phyloP scores from a whole-genome alignment of 139 green algal species.

The Raphidocelis subcapitata region DNA sequence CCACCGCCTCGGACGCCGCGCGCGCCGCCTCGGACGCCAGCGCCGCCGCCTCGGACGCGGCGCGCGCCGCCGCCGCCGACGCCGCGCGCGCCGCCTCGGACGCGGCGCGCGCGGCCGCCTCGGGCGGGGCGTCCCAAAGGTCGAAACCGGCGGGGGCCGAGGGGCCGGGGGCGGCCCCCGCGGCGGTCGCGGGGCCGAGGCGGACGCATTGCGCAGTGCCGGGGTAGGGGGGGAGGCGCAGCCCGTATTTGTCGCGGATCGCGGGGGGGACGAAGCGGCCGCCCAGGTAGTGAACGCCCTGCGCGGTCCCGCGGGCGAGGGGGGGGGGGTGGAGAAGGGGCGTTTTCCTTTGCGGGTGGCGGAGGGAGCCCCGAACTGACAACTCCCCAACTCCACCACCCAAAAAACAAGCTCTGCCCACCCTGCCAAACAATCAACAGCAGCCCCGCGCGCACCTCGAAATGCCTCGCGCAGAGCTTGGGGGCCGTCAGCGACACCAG shows the following conservation, averaged over 20 bases:
- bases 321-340: no score
- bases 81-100: neutral
- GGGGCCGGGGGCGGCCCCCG: constrained; percentile 11
- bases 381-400: no score
- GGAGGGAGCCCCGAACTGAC: no score
- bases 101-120: neutral
- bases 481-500: constrained; percentile 94
- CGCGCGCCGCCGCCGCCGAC: neutral
- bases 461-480: constrained; percentile 78
- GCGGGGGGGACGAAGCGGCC: constrained; percentile 90
- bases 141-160: neutral
- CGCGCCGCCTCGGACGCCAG: neutral
- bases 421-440: neutral
- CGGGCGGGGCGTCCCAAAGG: neutral
- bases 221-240: constrained; percentile 79
- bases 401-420: no score
- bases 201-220: constrained; percentile 66
- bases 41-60: neutral
- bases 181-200: constrained; percentile 5
- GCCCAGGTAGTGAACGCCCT: constrained; percentile 87
- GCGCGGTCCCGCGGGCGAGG: no score
- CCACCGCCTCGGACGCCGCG: neutral
- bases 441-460: constrained; percentile 43
- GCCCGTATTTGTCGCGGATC: constrained; percentile 75
- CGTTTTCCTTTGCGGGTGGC: no score